Evolutionary conservation across 352 stramenopile genomes (phyloP).

Genomic region (Aphanomyces stellatus): DNA sequence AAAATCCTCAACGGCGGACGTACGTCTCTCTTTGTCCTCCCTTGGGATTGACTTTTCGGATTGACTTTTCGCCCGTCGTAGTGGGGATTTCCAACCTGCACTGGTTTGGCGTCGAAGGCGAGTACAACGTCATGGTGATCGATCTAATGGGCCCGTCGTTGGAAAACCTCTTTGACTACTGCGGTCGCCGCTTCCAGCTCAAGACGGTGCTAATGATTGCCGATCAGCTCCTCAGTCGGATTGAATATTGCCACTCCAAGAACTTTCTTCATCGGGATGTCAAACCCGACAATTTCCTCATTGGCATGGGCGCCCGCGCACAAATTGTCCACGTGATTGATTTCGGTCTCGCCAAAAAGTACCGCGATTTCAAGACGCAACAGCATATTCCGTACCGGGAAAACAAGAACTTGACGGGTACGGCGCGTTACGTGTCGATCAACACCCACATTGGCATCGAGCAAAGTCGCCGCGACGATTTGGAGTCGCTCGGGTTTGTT

Average conservation of each 20-base stretch:
- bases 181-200: conserved; percentile 82
- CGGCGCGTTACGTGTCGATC: conserved; percentile 96
- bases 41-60: conserved; percentile 13
- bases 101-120: conserved; percentile 99
- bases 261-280: conserved; percentile 88
- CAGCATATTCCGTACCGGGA: conserved; percentile 88
- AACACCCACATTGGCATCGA: conserved; percentile 99
- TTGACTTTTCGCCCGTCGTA: no score
- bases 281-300: conserved; percentile 88
- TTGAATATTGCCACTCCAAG: conserved; percentile 85
- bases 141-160: conserved; percentile 96
- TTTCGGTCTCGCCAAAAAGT: conserved; percentile 87
- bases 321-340: conserved; percentile 85
- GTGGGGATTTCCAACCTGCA: conserved; percentile 97
- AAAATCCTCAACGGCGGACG: conserved; percentile 97
- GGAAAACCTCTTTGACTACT: conserved; percentile 86
- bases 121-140: conserved; percentile 99
- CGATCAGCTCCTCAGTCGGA: conserved; percentile 75
- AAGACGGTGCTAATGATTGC: conserved; percentile 96
- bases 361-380: conserved; percentile 81
- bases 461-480: conserved; percentile 95
- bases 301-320: conserved; percentile 75
- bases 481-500: conserved; percentile 92
- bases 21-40: conserved; percentile 51
- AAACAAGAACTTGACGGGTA: conserved; percentile 92